Evolutionary conservation across 2,329 filamentous ascomycete species (phyloP).

Genomic region (Hypoxylon sp.): DNA sequence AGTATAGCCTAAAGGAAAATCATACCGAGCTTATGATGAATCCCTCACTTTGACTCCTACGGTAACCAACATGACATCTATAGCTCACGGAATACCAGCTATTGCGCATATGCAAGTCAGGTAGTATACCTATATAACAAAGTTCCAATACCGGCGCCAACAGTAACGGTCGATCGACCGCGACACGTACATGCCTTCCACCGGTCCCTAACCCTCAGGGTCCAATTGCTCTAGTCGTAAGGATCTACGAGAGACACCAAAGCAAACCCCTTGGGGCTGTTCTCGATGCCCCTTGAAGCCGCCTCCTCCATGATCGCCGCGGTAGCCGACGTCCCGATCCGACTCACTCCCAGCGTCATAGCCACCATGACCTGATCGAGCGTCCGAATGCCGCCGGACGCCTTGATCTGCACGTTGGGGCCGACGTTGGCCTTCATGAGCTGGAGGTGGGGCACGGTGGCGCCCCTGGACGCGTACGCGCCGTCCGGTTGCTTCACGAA

Average conservation of each 20-base stretch:
- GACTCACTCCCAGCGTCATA: slow-evolving; percentile 64
- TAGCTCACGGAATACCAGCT: too few species aligned
- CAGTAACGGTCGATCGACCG: too few species aligned
- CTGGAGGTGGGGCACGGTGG: slow-evolving; percentile 63
- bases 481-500: slow-evolving; percentile 67
- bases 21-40: too few species aligned
- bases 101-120: too few species aligned
- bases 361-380: slow-evolving; percentile 67
- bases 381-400: slow-evolving; percentile 67
- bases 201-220: too few species aligned
- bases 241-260: slow-evolving; percentile 14
- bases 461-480: slow-evolving; percentile 64
- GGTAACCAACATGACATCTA: too few species aligned
- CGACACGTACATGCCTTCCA: too few species aligned
- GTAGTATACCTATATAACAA: too few species aligned
- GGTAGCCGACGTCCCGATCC: slow-evolving; percentile 68
- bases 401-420: slow-evolving; percentile 65
- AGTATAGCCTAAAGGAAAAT: too few species aligned
- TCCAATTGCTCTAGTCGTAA: not conserved
- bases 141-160: too few species aligned
- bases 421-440: slow-evolving; percentile 64
- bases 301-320: slow-evolving; percentile 67
- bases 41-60: too few species aligned
- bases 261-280: slow-evolving; percentile 25
- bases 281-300: slow-evolving; percentile 51